Percentiles rank a stretch among this genome's conserved stretches.
Evolutionary conservation across 2,329 filamentous ascomycete genomes (phyloP).

Genomic region (Metarhizium anisopliae): DNA sequence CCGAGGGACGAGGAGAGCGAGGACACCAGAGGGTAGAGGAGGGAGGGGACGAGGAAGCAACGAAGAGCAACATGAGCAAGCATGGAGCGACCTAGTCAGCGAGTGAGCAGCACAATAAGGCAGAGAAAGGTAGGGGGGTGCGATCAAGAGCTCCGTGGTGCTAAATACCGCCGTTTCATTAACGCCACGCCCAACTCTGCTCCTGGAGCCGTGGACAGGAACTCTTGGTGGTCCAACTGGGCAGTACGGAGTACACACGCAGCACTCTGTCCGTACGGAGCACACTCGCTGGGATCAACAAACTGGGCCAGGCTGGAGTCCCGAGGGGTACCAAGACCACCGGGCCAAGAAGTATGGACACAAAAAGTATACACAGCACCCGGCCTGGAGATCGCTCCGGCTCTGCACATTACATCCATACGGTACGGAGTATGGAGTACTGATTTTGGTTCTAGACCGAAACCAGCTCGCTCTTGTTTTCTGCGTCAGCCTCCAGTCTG

Average conservation of each 20-base stretch:
- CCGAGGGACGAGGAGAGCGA: not conserved
- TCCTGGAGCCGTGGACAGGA: not conserved
- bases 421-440: not conserved
- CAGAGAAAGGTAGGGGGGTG: constrained; percentile 2
- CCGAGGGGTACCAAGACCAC: not conserved
- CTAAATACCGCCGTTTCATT: not conserved
- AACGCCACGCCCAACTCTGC: not conserved
- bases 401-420: not conserved
- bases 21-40: not conserved
- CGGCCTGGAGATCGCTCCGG: not conserved
- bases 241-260: not conserved
- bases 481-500: not conserved
- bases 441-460: not conserved
- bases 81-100: not conserved
- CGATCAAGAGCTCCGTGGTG: not conserved
- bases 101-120: constrained; percentile 1
- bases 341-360: not conserved
- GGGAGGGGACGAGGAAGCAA: not conserved
- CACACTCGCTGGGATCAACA: not conserved
- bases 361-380: not conserved
- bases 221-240: not conserved
- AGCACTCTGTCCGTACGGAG: too few relatives aligned
- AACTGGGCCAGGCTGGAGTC: not conserved
- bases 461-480: not conserved
- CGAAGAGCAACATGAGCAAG: not conserved